Base-by-base conservation (phyloP, 116 monocot genomes). In the Cymodocea nodosa region DNA sequence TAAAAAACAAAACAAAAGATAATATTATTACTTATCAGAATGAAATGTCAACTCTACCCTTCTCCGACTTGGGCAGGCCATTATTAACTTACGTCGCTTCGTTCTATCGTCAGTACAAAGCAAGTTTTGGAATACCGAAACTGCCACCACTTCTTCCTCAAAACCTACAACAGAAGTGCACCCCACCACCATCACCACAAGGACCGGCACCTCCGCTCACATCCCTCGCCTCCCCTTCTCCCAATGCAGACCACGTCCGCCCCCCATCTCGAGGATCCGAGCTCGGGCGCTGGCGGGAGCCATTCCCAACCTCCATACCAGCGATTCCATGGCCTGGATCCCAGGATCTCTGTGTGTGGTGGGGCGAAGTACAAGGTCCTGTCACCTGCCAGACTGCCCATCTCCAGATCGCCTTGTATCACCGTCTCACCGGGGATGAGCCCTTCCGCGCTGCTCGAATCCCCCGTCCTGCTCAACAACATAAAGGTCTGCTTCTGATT, bases 401-500 rank as follows among this genome's bases (percentile, higher is more conserved):
- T 94, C 70, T 52, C 65, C 16, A 69, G 93, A 50, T 74, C 83
- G 11, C 80, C 89, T 16, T 76, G 83, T 73, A 71, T 89, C 57
- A 89, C 84, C 12, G 84, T 89, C 23, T 79, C 93, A 0, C 71
- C 89, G 11, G 89, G 93, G 13, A 69, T 89, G 70, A 86, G 85
- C 80, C 93, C 93, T 55, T 69, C 82, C 25, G 73, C 86, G 12
- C 77, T 94, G 50, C 93, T 94, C 53, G 93, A 94, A 55, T 94
- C 93, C 1, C 93, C 93, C 9, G 93, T 94, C 18, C 86, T 94
- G 39, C 85, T 94, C 71, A 82, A 78, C 64, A 84, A 94, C 67
- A 67, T 89, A 62, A 89, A 94, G 93, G 93, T 85, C 55, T 58
- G 23, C 23, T 57, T 68, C 44, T 50, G 49, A 18, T 20, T 64